phyloP scores from a whole-genome alignment of 192 early-diverging fungal species.

The Kickxella alabastrina region DNA sequence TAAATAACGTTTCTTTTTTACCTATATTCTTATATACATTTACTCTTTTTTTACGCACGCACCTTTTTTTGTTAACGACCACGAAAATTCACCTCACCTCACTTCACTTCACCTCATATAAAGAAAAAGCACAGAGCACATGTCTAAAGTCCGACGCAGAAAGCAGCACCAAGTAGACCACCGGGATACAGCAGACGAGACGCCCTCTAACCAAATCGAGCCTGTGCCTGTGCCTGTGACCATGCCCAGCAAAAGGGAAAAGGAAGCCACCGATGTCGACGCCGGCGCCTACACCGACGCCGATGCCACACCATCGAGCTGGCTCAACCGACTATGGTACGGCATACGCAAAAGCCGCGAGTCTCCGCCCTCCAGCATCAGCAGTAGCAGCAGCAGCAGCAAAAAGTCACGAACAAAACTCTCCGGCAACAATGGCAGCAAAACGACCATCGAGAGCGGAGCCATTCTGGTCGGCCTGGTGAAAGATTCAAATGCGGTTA shows the following conservation, averaged over 20 bases:
- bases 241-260: no score
- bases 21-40: not conserved
- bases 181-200: no score
- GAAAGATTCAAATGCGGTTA: constrained; percentile 16
- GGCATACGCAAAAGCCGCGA: constrained; percentile 19
- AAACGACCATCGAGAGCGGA: constrained; percentile 20
- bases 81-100: no score
- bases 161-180: no score
- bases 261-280: no score
- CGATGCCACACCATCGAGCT: not conserved
- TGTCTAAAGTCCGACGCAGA: no score
- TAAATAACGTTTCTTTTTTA: not conserved
- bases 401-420: not conserved
- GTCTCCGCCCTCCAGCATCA: not conserved
- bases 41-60: no score
- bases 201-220: no score
- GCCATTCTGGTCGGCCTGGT: constrained; percentile 20
- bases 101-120: no score
- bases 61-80: no score
- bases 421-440: not conserved
- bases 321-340: constrained; percentile 24
- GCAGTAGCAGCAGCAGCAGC: not conserved
- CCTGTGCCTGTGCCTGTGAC: no score
- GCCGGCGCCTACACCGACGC: not conserved
- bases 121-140: no score